These are phyloP conservation scores for Wickerhamiella kurtzmanii DNA, from an alignment of 805 yeast genomes.

Conservation along the genomic window DNA sequence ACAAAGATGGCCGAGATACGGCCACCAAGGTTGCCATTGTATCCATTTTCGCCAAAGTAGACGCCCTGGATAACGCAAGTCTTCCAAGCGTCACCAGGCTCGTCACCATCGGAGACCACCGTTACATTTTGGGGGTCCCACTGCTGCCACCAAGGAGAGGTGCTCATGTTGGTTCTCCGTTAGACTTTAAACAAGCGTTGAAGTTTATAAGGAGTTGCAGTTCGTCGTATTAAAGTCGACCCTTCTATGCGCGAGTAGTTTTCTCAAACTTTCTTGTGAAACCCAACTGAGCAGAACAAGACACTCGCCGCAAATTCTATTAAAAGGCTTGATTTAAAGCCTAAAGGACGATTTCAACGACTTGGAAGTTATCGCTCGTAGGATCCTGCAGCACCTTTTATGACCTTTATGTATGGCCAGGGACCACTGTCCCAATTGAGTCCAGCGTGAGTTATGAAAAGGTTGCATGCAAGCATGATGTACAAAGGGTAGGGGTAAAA, in stretches of 20 bases:
- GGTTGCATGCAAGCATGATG: background rate
- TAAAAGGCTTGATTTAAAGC: too few species aligned
- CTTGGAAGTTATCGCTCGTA: too few species aligned
- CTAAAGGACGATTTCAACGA: too few species aligned
- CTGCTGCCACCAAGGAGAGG: slow-evolving; percentile 13
- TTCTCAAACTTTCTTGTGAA: too few species aligned
- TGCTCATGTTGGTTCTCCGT: background rate
- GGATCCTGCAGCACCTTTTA: background rate
- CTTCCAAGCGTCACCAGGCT: slow-evolving; percentile 29
- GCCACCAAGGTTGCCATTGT: slow-evolving; percentile 33
- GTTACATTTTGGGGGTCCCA: slow-evolving; percentile 25
- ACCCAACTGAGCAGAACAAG: too few species aligned
- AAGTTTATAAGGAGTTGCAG: background rate
- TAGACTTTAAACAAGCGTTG: background rate
- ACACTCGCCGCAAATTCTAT: too few species aligned
- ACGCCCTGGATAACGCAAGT: slow-evolving; percentile 32
- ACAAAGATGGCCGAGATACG: slow-evolving; percentile 50
- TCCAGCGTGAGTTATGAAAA: background rate
- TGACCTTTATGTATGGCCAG: background rate
- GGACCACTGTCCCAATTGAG: background rate
- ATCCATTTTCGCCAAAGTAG: slow-evolving; percentile 30
- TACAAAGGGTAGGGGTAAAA: background rate
- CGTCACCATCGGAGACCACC: slow-evolving; percentile 19
- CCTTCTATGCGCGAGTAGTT: too few species aligned
- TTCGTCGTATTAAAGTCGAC: background rate